Conservation (phyloP, 2,329 filamentous ascomycete genomes). For the Xylariales sp. region DNA sequence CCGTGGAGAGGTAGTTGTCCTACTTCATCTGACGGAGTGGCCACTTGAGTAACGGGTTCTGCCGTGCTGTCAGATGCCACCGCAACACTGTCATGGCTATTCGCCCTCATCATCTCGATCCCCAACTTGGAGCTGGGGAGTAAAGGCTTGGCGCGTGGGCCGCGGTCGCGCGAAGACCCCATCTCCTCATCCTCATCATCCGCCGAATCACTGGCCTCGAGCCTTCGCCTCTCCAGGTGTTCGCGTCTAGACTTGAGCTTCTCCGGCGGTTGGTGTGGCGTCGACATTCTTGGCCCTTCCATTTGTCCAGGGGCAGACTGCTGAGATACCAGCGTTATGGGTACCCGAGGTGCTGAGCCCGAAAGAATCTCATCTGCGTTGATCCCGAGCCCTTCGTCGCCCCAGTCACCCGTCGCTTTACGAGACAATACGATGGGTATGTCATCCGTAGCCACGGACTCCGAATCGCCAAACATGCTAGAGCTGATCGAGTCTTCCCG, state of each 20-base stretch:
- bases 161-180: conserved; percentile 62
- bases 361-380: conserved; percentile 67
- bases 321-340: conserved; percentile 67
- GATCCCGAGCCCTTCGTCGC: conserved; percentile 81
- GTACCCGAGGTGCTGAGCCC: conserved; percentile 53
- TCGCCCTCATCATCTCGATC: conserved; percentile 97
- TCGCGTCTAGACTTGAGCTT: conserved; percentile 80
- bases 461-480: conserved; percentile 87
- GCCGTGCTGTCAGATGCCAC: conserved; percentile 62
- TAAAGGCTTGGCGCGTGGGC: conserved; percentile 63
- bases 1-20: conserved; percentile 45
- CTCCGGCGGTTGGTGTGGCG: conserved; percentile 75
- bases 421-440: conserved; percentile 79
- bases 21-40: conserved; percentile 60
- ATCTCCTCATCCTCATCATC: conserved; percentile 96
- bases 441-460: conserved; percentile 82
- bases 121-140: conserved; percentile 88
- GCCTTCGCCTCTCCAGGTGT: conserved; percentile 75
- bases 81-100: conserved; percentile 86
- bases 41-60: conserved; percentile 65
- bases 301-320: conserved; percentile 74
- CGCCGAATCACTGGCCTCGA: conserved; percentile 84
- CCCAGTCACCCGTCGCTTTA: conserved; percentile 80
- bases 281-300: conserved; percentile 59
- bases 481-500: conserved; percentile 90